phyloP scores from a whole-genome alignment of 129 eudicot genomes.

The Rutidosis leptorrhynchoides region DNA sequence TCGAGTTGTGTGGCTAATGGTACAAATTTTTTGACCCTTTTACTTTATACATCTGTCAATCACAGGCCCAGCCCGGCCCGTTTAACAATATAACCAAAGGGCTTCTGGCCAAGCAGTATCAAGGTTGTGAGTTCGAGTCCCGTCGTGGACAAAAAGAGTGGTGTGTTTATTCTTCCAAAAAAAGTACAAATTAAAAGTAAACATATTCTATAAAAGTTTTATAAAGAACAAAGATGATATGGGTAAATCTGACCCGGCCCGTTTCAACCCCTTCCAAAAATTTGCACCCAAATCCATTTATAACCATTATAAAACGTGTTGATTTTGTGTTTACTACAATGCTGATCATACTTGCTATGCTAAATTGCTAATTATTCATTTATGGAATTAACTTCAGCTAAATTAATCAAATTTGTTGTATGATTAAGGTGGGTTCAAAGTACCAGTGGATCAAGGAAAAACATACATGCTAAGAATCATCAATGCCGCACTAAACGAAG shows the following conservation, averaged over 20 bases:
- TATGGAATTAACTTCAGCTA: neutral
- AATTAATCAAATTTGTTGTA: neutral
- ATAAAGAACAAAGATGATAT: neutral
- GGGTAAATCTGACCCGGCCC: neutral
- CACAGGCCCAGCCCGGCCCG: no score
- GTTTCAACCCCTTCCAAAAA: neutral
- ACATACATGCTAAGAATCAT: conserved; percentile 59
- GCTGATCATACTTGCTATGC: neutral
- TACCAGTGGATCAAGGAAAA: conserved; percentile 54
- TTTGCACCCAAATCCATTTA: neutral
- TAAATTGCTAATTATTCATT: no score
- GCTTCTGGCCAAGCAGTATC: no score
- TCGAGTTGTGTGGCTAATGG: conserved; percentile 48
- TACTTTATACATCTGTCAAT: neutral
- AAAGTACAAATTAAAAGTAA: no score
- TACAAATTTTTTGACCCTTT: conserved; percentile 15
- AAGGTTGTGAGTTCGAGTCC: no score
- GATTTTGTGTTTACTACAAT: neutral
- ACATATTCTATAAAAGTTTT: no score
- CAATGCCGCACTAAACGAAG: conserved; percentile 82
- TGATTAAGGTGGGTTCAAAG: conserved; percentile 47
- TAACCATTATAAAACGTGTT: neutral
- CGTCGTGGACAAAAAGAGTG: no score
- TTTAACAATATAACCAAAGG: no score
- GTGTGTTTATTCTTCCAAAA: no score